These are phyloP conservation scores for Pseudocercospora eumusae DNA, from an alignment of 2,329 filamentous ascomycete species.

Conservation along the genomic window DNA sequence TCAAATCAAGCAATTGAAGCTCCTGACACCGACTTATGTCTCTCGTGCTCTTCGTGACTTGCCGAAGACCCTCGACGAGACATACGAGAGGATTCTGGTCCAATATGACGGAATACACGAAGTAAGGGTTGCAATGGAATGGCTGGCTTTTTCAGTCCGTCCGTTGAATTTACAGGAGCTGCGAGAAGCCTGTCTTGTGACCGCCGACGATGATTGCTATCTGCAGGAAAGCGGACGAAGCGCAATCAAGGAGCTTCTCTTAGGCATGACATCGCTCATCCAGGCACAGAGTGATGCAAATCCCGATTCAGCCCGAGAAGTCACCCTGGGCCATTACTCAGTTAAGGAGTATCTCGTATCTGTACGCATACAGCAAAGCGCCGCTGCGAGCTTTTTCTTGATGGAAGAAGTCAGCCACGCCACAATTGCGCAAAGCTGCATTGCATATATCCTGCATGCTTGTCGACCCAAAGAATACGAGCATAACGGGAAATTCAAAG, in stretches of 20 bases:
- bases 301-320: background rate
- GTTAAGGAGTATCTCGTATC: conserved; percentile 33
- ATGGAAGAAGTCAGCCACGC: background rate
- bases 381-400: background rate
- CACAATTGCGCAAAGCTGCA: conserved; percentile 1
- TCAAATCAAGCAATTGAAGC: conserved; percentile 23
- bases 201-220: background rate
- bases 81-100: conserved; percentile 30
- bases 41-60: conserved; percentile 16
- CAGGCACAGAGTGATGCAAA: background rate
- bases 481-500: background rate
- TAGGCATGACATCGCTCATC: background rate
- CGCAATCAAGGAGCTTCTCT: background rate
- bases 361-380: conserved; percentile 13
- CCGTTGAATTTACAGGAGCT: conserved; percentile 25
- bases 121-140: conserved; percentile 22
- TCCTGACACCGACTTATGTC: conserved; percentile 16
- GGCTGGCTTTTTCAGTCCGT: conserved; percentile 26
- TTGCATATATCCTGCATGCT: conserved; percentile 6
- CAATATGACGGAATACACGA: conserved; percentile 15
- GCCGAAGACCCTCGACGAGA: conserved; percentile 28
- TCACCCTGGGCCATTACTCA: conserved; percentile 32
- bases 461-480: background rate
- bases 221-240: background rate
- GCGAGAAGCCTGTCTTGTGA: conserved; percentile 26